Conservation (phyloP, 805 yeast genomes). For the Suhomyces sp. region DNA sequence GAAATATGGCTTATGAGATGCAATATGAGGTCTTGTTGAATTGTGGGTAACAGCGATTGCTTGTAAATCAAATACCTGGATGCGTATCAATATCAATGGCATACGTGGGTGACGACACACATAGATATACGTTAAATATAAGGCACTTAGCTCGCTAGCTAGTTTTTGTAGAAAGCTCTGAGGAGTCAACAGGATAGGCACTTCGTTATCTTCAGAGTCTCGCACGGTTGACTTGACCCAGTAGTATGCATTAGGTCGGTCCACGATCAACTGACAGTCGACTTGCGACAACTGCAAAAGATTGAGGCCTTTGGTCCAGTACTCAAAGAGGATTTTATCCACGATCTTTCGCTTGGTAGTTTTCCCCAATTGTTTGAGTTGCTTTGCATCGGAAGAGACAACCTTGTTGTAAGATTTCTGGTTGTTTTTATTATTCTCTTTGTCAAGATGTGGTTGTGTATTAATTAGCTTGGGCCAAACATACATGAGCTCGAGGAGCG, state of each 20-base stretch:
- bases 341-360: constrained; percentile 33
- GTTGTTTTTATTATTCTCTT: constrained; percentile 9
- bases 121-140: constrained; percentile 64
- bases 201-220: constrained; percentile 29
- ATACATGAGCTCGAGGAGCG: constrained; percentile 29
- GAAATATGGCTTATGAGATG: constrained; percentile 61
- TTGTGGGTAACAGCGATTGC: constrained; percentile 13
- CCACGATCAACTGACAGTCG: constrained; percentile 63
- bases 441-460: constrained; percentile 20
- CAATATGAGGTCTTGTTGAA: constrained; percentile 36
- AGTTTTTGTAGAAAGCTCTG: constrained; percentile 49
- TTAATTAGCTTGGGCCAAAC: constrained; percentile 34
- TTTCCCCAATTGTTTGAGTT: constrained; percentile 10
- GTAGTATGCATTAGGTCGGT: constrained; percentile 46
- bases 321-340: constrained; percentile 46
- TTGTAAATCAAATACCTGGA: constrained; percentile 63
- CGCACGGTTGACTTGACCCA: constrained; percentile 51
- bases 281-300: constrained; percentile 66
- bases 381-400: constrained; percentile 16
- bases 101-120: constrained; percentile 62
- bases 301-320: constrained; percentile 58
- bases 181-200: constrained; percentile 45
- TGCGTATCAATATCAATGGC: constrained; percentile 58
- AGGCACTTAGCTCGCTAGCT: constrained; percentile 44
- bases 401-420: constrained; percentile 21